Percentiles rank a stretch among this genome's conserved stretches.
Evolutionary conservation across 163 green algal genomes (phyloP).

Genomic region (Chlamydomonas reinhardtii): DNA sequence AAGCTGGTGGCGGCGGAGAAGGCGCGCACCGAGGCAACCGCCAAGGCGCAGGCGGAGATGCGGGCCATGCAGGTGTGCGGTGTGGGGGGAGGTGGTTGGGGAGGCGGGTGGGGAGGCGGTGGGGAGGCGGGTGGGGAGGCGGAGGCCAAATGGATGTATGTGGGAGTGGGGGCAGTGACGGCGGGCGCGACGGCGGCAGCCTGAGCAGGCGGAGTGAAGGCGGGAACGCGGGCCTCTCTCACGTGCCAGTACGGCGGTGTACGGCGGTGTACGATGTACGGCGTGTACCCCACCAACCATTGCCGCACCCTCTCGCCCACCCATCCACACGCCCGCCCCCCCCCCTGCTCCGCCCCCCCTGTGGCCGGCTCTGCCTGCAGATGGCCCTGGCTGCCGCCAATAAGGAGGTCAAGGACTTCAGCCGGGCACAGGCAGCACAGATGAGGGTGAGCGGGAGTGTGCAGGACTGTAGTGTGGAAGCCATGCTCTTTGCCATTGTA

Average conservation of each 20-base stretch:
- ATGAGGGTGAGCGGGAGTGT: constrained; percentile 17
- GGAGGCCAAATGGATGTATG: too few relatives aligned
- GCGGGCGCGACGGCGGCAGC: too few relatives aligned
- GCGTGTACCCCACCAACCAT: too few relatives aligned
- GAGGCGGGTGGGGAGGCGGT: background rate
- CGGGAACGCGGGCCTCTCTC: too few relatives aligned
- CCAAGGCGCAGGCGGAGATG: constrained; percentile 23
- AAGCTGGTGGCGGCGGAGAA: constrained; percentile 46
- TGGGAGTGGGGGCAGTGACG: too few relatives aligned
- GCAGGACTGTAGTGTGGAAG: too few relatives aligned
- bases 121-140: too few relatives aligned
- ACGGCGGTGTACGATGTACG: too few relatives aligned
- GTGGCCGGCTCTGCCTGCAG: too few relatives aligned
- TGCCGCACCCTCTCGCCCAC: background rate
- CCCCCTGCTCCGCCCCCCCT: background rate
- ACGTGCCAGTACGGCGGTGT: too few relatives aligned
- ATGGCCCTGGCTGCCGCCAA: constrained; percentile 1
- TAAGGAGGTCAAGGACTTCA: constrained; percentile 6
- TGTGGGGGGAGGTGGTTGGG: background rate
- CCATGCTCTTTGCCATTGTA: too few relatives aligned
- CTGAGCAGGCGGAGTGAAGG: too few relatives aligned
- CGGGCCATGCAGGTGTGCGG: constrained; percentile 25
- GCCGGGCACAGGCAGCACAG: background rate
- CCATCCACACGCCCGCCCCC: background rate
- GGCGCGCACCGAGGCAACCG: background rate